These are phyloP conservation scores for Neopestalotiopsis sp. DNA, from an alignment of 2,329 filamentous ascomycete species.

Conservation along the genomic window DNA sequence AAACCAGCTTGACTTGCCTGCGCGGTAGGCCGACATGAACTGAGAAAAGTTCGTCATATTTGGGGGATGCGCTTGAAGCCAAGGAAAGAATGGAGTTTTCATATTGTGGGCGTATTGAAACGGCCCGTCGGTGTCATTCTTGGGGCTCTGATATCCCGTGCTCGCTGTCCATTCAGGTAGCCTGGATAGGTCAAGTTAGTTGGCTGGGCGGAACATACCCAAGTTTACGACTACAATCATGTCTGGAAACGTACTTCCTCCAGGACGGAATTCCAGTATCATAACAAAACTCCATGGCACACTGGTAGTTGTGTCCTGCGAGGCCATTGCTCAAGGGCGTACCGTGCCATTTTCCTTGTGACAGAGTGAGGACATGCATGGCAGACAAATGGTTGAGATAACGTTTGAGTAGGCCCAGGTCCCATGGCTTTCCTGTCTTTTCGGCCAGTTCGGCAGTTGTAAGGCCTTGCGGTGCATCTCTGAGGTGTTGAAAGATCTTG, in stretches of 20 bases:
- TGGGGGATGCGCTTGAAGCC: neutral
- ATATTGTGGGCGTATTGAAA: conserved; percentile 3
- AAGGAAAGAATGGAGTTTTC: conserved; percentile 5
- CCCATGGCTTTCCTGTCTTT: conserved; percentile 7
- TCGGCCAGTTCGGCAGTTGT: conserved; percentile 1
- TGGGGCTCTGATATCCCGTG: conserved; percentile 4
- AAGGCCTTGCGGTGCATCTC: conserved; percentile 17
- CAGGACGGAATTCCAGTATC: conserved; percentile 7
- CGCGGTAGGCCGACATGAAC: conserved; percentile 13
- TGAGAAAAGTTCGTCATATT: conserved; percentile 3
- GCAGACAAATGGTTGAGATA: conserved; percentile 16
- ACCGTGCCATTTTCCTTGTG: conserved; percentile 18
- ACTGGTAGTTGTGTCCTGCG: conserved; percentile 45
- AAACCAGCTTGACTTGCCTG: conserved; percentile 11
- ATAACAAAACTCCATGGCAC: conserved; percentile 38
- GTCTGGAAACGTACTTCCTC: neutral
- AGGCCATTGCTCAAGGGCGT: conserved; percentile 41
- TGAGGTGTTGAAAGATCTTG: conserved; percentile 20
- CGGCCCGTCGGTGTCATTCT: conserved; percentile 7
- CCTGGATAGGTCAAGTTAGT: neutral
- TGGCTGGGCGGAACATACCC: neutral
- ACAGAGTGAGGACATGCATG: conserved; percentile 13
- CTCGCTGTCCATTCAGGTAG: neutral
- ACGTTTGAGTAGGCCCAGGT: conserved; percentile 7
- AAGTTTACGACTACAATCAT: neutral